Base-by-base conservation (phyloP, 1,284 basidiomycete species). In the Coniophora puteana region DNA sequence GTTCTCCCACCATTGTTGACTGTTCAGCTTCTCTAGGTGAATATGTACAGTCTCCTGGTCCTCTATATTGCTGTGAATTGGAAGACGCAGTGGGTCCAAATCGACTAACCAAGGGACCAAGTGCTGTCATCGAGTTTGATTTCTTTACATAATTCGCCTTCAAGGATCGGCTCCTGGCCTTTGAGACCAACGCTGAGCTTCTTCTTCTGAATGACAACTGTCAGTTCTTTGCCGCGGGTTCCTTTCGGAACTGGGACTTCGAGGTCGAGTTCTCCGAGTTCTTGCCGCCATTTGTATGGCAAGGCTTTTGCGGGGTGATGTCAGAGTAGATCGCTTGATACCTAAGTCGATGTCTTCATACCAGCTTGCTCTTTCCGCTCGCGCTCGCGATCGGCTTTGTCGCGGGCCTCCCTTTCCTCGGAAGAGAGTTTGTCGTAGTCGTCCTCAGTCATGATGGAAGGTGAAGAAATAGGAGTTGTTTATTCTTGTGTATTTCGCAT, bases 1-100 rank as follows among this genome's bases (percentile, higher is more conserved):
- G 60, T 98, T 93, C 59, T 93, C 90, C 96, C 96, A 99, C 96
- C 96, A 99, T 43, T 89, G 81, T 63, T 86, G 80, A 52, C 84
- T 67, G 65, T 93, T 91, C 41, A 87, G 54, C 63, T 96, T 96
- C 62, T 96, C 93, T 26, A 96, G 75, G 56, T 93, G 89, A 41
- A 95, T 74, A 23, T 78, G 67, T 36, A 95, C 68, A 8, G 67
- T 66, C 48, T 83, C 69, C 48, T 83, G 81, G 59, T 95, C 93
- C 71, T 93, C 92, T 94, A 52, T 28, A 36, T 31, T 44, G 18
- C 50, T 38, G 35, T 44, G 40, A 17, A 31, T 44, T 18, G 18
- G 38, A 21, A 37, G 25, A 36, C 44, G 8, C 46, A n/a, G 13
- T 24, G 11, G 17, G 37, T 20, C 35, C 49, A 43, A 31, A 20